Evolutionary conservation across 306 rosid genomes (phyloP), one percentile per base, ranked within the genome.

Genomic region (Cucurbita maxima): DNA sequence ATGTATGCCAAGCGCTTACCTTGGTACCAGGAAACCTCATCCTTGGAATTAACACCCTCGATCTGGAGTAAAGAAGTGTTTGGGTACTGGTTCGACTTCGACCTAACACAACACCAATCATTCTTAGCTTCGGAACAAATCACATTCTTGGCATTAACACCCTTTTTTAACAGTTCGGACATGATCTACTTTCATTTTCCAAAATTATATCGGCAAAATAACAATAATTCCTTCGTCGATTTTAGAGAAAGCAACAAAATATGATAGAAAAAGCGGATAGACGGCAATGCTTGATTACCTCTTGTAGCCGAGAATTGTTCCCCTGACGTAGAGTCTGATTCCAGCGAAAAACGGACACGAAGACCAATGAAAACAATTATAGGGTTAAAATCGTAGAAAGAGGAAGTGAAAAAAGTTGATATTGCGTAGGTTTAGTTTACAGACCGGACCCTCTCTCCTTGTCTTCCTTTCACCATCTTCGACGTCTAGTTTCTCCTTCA

Each of bases 41-140:
- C 98, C 81, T 88, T 87, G n/a, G 98, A 86, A 83, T 90, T 90
- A 77, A 92, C 98, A 34, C 98, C 96, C 81, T 92, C 96, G 7
- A 93, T 82, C 86, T 93, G 96, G 76, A 93, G 58, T 48, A 90
- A 78, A 5, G 98, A 93, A 8, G 91, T 86, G 83, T 79, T 90
- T 5, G 98, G 98, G 64, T 93, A 93, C 77, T 93, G 97, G 78
- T 93, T 93, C 37, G 97, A 90, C 78, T 93, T 93, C 52, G 97
- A 90, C 82, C 98, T 93, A 77, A 73, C 71, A 77, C 58, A 58
- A 75, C 54, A 43, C 5, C 71, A 41, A 43, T 10, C 37, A 64
- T 18, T 37, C 44, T 64, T 2, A 43, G 37, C 6, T 64, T 43
- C 20, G n/a, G 0, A 19, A 43, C 36, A 64, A 64, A 30, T 30